Conservation (phyloP, 805 yeast genomes). For the Kluyveromyces aestuarii region DNA sequence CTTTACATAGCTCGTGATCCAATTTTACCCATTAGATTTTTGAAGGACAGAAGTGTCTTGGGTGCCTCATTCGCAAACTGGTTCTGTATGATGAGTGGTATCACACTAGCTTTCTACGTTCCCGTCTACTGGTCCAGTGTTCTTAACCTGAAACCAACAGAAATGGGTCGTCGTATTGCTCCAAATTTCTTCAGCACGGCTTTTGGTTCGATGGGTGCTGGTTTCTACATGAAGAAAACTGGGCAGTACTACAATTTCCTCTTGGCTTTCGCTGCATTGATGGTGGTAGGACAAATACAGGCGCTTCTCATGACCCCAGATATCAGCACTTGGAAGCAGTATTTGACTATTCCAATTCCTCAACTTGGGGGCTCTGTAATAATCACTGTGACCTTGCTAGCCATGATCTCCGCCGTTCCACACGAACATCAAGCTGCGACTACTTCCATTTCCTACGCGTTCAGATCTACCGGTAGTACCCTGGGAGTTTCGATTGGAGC, state of each 20-base stretch:
- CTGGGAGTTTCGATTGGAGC: slow-evolving; percentile 66
- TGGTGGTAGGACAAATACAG: slow-evolving; percentile 37
- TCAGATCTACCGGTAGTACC: slow-evolving; percentile 81
- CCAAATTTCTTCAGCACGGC: slow-evolving; percentile 56
- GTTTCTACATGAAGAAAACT: slow-evolving; percentile 52
- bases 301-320: slow-evolving; percentile 28
- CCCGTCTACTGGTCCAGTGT: slow-evolving; percentile 58
- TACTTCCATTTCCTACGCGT: slow-evolving; percentile 84
- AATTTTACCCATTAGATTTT: slow-evolving; percentile 48
- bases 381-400: slow-evolving; percentile 55
- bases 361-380: slow-evolving; percentile 49
- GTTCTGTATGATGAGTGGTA: slow-evolving; percentile 33
- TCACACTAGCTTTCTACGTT: slow-evolving; percentile 42
- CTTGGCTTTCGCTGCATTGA: slow-evolving; percentile 33
- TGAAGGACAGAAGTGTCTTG: slow-evolving; percentile 48
- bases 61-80: slow-evolving; percentile 59
- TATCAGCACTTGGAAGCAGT: slow-evolving; percentile 35
- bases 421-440: slow-evolving; percentile 66
- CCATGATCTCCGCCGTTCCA: slow-evolving; percentile 68
- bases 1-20: slow-evolving; percentile 42
- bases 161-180: slow-evolving; percentile 49
- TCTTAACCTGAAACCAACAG: slow-evolving; percentile 41
- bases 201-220: slow-evolving; percentile 53
- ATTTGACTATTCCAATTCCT: slow-evolving; percentile 37
- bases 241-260: slow-evolving; percentile 49